Percentiles rank a stretch among this genome's conserved stretches.
Evolutionary conservation across 371 early-diverging fungal genomes (phyloP).

Genomic region (Syncephalis fuscata): DNA sequence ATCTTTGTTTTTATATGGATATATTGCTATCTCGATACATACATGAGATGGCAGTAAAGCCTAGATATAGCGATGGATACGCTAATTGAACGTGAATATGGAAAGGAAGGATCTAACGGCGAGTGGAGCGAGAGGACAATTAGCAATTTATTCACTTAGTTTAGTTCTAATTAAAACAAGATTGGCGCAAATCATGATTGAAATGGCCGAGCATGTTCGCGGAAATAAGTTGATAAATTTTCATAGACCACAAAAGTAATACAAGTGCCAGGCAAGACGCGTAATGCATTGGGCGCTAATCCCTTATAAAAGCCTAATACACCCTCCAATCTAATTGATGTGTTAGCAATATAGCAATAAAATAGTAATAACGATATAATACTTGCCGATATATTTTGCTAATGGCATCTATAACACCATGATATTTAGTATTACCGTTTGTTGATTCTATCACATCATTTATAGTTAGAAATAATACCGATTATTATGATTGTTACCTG

Average conservation of each 20-base stretch:
- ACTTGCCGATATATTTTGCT: constrained; percentile 37
- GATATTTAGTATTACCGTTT: constrained; percentile 23
- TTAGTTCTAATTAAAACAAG: no score
- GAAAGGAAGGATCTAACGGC: no score
- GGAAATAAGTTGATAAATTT: constrained; percentile 19
- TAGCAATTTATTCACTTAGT: no score
- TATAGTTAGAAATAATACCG: neutral
- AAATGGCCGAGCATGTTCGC: no score
- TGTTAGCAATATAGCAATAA: constrained; percentile 4
- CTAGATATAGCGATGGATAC: no score
- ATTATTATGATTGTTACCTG: constrained; percentile 26
- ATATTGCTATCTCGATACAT: no score
- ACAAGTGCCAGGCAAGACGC: constrained; percentile 89
- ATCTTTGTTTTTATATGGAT: no score
- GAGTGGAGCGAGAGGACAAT: no score
- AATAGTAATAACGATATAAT: neutral
- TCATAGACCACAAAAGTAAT: constrained; percentile 94
- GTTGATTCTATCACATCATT: constrained; percentile 7
- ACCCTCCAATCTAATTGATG: constrained; percentile 39
- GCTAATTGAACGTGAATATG: no score
- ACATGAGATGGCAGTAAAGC: no score
- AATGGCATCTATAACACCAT: constrained; percentile 53
- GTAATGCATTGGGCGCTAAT: constrained; percentile 66
- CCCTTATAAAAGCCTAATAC: constrained; percentile 89
- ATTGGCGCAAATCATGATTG: no score